Conservation (phyloP, 441 rosid genomes). For the Brassica balearica region DNA sequence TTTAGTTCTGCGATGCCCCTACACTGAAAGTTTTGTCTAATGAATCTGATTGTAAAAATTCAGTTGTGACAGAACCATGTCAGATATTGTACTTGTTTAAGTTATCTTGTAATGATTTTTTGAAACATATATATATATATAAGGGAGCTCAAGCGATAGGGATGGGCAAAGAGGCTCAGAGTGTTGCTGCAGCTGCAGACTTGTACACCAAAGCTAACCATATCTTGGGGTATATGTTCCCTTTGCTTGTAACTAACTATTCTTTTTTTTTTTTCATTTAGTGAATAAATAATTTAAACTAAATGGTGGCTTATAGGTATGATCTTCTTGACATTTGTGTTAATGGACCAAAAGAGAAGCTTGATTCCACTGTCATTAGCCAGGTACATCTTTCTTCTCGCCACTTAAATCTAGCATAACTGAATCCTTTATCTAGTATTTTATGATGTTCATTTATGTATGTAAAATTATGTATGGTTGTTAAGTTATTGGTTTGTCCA, state of each 20-base stretch:
- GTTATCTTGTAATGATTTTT: neutral
- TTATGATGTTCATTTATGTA: neutral
- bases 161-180: constrained; percentile 94
- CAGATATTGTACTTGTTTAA: neutral
- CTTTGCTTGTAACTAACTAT: neutral
- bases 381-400: constrained; percentile 57
- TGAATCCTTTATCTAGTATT: neutral
- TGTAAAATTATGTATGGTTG: neutral
- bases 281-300: constrained; percentile 13
- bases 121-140: neutral
- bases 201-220: constrained; percentile 83
- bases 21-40: neutral
- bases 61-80: neutral
- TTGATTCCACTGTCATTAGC: constrained; percentile 93
- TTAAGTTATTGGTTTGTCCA: neutral
- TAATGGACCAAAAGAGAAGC: constrained; percentile 94
- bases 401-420: neutral
- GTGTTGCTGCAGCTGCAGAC: constrained; percentile 74
- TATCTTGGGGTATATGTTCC: constrained; percentile 64
- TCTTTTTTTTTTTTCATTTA: constrained; percentile 3
- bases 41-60: neutral
- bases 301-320: constrained; percentile 55
- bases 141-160: constrained; percentile 98
- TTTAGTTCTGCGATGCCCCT: neutral
- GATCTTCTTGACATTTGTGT: constrained; percentile 91